Evolutionary conservation across 2,329 filamentous ascomycete species (phyloP).

Genomic region (Penicillium sp.): DNA sequence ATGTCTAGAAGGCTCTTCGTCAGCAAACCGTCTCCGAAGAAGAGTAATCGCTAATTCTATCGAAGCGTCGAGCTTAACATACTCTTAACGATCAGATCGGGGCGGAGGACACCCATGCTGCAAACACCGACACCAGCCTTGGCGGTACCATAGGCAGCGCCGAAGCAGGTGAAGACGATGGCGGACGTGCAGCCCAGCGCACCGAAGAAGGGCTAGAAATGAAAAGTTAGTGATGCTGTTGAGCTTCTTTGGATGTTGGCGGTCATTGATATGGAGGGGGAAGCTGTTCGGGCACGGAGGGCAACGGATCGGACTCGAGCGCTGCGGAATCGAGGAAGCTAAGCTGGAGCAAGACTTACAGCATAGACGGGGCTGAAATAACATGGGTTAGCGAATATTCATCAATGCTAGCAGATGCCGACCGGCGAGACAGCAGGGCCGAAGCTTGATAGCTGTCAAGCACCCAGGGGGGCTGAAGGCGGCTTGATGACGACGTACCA

Average conservation of each 20-base stretch:
- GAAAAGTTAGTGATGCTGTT: slow-evolving; percentile 20
- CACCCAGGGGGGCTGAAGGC: slow-evolving; percentile 38
- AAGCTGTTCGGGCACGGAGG: slow-evolving; percentile 18
- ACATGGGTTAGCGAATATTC: slow-evolving; percentile 32
- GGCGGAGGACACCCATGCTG: slow-evolving; percentile 96
- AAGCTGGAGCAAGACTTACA: slow-evolving; percentile 78
- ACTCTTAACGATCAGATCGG: slow-evolving; percentile 99
- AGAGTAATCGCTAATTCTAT: not conserved
- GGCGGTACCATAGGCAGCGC: slow-evolving; percentile 97
- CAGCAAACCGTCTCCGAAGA: slow-evolving; percentile 21
- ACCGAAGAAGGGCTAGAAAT: slow-evolving; percentile 82
- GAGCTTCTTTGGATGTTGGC: slow-evolving; percentile 5
- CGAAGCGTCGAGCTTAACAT: slow-evolving; percentile 52
- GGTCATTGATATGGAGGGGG: slow-evolving; percentile 15
- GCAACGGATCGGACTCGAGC: slow-evolving; percentile 21
- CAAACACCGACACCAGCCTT: slow-evolving; percentile 99
- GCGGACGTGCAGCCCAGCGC: slow-evolving; percentile 95
- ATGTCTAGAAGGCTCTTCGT: slow-evolving; percentile 69
- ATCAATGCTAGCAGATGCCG: slow-evolving; percentile 7
- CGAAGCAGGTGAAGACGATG: slow-evolving; percentile 95
- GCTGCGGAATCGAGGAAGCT: slow-evolving; percentile 22
- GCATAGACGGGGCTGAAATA: slow-evolving; percentile 88
- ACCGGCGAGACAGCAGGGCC: slow-evolving; percentile 18
- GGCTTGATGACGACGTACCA: slow-evolving; percentile 69
- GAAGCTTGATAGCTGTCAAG: slow-evolving; percentile 41